Conservation (phyloP, 164 flowering plant genomes). For the Pachysandra terminalis region DNA sequence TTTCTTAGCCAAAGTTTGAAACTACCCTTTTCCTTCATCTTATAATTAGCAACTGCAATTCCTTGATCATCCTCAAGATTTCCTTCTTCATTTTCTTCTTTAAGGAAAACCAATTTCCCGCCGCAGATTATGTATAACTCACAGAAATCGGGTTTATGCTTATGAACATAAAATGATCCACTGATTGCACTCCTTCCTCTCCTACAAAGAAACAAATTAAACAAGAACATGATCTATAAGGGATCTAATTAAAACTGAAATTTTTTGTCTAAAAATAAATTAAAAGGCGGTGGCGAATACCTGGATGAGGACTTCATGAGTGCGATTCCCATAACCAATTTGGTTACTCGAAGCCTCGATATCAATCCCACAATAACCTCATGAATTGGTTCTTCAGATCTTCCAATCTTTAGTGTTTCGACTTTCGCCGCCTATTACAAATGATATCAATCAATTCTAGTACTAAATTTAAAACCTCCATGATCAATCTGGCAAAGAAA, state of each 20-base stretch:
- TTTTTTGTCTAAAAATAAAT: background rate
- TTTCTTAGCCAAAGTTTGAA: slow-evolving; percentile 42
- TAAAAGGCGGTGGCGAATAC: slow-evolving; percentile 14
- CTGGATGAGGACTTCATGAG: slow-evolving; percentile 48
- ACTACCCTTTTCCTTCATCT: slow-evolving; percentile 26
- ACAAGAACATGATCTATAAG: no score
- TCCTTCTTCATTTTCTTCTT: slow-evolving; percentile 40
- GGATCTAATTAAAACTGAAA: no score
- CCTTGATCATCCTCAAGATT: slow-evolving; percentile 44
- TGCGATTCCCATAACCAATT: slow-evolving; percentile 56
- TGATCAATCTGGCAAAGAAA: background rate
- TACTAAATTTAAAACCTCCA: background rate
- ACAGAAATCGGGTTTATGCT: slow-evolving; percentile 52
- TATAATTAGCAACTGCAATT: slow-evolving; percentile 23
- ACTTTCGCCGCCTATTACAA: slow-evolving; percentile 32
- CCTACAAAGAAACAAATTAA: slow-evolving; percentile 26
- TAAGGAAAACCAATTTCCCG: slow-evolving; percentile 45
- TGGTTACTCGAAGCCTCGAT: slow-evolving; percentile 38
- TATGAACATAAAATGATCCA: slow-evolving; percentile 47
- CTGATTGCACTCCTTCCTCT: slow-evolving; percentile 44
- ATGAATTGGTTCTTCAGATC: slow-evolving; percentile 43
- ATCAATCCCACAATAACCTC: slow-evolving; percentile 43
- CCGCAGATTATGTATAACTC: slow-evolving; percentile 46
- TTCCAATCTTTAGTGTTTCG: slow-evolving; percentile 42
- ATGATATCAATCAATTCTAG: no score